phyloP scores from a whole-genome alignment of 2,329 filamentous ascomycete species.

The Phoma herbarum region DNA sequence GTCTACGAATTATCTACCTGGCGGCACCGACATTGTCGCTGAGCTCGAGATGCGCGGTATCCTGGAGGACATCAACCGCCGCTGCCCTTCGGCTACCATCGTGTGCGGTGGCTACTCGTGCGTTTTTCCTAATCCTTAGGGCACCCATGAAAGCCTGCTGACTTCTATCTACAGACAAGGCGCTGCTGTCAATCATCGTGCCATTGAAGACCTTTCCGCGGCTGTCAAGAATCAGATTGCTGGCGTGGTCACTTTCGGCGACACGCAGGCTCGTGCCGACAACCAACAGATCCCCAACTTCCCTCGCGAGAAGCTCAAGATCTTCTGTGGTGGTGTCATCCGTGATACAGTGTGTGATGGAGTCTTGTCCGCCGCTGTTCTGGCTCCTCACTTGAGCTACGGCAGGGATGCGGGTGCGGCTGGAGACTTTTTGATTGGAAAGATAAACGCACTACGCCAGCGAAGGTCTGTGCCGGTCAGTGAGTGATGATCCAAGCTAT shows the following conservation, averaged over 20 bases:
- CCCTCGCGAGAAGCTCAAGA: not conserved
- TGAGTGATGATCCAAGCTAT: not conserved
- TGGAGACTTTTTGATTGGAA: not conserved
- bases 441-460: not conserved
- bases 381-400: not conserved
- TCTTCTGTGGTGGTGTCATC: not conserved
- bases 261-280: not conserved
- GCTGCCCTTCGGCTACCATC: not conserved
- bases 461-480: not conserved
- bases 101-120: not conserved
- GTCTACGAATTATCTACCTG: not conserved
- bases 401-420: not conserved
- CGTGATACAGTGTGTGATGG: not conserved
- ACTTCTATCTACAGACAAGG: not conserved
- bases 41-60: not conserved
- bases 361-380: not conserved
- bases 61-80: not conserved
- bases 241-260: not conserved
- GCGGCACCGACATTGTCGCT: not conserved
- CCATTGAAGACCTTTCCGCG: not conserved
- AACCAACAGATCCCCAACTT: not conserved
- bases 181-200: not conserved
- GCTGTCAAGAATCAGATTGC: not conserved
- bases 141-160: not conserved
- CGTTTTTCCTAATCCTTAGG: not conserved